A percentile compares a stretch with the other conserved stretches of the same genome.
Conservation (phyloP, 371 early-diverging fungal species). For the Zychaea mexicana region DNA sequence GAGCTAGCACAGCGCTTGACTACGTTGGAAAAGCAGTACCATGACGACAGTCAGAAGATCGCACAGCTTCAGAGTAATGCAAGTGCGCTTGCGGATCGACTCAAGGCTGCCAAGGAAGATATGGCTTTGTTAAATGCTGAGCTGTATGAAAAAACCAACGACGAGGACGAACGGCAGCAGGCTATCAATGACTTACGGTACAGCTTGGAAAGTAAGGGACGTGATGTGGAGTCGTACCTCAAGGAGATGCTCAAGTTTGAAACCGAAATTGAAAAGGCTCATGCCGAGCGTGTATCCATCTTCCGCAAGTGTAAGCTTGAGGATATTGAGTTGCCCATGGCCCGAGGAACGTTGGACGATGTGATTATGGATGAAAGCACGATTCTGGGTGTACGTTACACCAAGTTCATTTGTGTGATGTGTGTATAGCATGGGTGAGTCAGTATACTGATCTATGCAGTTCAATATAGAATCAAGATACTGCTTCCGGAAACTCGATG, state of each 20-base stretch:
- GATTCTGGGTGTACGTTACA: neutral
- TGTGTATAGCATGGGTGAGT: slow-evolving; percentile 9
- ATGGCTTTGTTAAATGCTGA: slow-evolving; percentile 31
- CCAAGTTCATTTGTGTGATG: no score
- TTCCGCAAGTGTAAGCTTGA: slow-evolving; percentile 91
- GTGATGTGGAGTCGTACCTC: slow-evolving; percentile 66
- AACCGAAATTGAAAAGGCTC: slow-evolving; percentile 72
- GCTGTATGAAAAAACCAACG: slow-evolving; percentile 39
- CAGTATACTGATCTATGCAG: no score
- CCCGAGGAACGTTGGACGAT: slow-evolving; percentile 68
- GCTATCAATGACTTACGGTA: slow-evolving; percentile 63
- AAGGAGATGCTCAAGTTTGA: slow-evolving; percentile 71
- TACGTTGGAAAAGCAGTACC: slow-evolving; percentile 45
- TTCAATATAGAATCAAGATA: slow-evolving; percentile 7
- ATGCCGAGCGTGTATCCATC: slow-evolving; percentile 76
- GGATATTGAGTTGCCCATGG: slow-evolving; percentile 84
- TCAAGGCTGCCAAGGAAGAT: slow-evolving; percentile 35
- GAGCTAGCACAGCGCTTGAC: slow-evolving; percentile 64
- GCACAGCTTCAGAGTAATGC: slow-evolving; percentile 37
- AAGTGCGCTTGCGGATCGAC: slow-evolving; percentile 40
- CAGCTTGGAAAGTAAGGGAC: slow-evolving; percentile 58
- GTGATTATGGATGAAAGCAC: slow-evolving; percentile 63
- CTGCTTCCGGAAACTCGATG: slow-evolving; percentile 38
- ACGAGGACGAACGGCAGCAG: slow-evolving; percentile 54
- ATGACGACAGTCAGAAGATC: slow-evolving; percentile 31